Evolutionary conservation across 2,329 filamentous ascomycete species (phyloP).

Genomic region (Monilinia laxa): DNA sequence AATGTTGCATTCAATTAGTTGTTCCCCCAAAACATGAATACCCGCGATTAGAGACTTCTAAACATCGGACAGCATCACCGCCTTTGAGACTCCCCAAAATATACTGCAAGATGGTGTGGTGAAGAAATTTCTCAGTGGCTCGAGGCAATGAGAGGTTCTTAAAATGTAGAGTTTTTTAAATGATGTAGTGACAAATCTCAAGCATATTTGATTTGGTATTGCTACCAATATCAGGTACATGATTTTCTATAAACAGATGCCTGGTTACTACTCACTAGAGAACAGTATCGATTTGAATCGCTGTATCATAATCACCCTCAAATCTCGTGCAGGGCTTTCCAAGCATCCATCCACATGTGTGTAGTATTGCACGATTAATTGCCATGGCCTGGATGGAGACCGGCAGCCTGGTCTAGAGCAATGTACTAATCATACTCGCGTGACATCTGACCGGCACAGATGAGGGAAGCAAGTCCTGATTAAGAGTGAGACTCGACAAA

Average conservation of each 20-base stretch:
- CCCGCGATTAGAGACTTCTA: not conserved
- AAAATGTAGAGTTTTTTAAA: not conserved
- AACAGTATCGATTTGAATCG: not conserved
- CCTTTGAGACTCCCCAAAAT: not conserved
- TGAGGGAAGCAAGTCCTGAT: not conserved
- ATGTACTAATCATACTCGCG: not conserved
- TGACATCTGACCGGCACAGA: not conserved
- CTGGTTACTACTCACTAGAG: not conserved
- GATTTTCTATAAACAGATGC: not conserved
- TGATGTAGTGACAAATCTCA: not conserved
- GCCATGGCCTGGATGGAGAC: not conserved
- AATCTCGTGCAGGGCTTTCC: not conserved
- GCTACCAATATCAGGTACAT: not conserved
- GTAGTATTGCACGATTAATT: not conserved
- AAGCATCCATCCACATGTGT: not conserved
- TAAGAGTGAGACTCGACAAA: not conserved
- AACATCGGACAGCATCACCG: not conserved
- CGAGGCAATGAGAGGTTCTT: not conserved
- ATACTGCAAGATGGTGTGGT: not conserved
- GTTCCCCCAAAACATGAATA: not conserved
- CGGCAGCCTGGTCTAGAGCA: slow-evolving; percentile 1
- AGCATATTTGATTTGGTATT: not conserved
- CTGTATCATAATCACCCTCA: not conserved
- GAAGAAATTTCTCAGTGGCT: not conserved
- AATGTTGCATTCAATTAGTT: not conserved